Percentiles rank a stretch among this genome's conserved stretches.
Evolutionary conservation across 495 filamentous ascomycete species (phyloP).

Genomic region (Talaromyces wortmannii): DNA sequence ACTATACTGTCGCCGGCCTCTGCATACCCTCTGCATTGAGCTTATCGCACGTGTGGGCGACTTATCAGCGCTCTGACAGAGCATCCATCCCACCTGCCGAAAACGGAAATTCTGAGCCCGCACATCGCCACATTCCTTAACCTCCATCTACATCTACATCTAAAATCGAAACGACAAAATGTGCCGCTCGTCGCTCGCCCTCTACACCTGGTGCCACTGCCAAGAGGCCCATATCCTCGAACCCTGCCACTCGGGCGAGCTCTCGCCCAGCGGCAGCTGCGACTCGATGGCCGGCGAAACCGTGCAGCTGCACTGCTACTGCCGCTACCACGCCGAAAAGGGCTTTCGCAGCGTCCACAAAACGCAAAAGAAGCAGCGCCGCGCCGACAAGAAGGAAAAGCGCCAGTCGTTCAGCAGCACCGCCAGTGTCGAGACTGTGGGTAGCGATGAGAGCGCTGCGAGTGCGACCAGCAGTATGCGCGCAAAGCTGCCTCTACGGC

Average conservation of each 20-base stretch:
- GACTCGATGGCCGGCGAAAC: conserved; percentile 29
- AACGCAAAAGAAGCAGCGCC: conserved; percentile 14
- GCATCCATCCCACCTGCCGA: no score
- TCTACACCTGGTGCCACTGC: conserved; percentile 40
- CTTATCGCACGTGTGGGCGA: no score
- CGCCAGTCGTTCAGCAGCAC: conserved; percentile 15
- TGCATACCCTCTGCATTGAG: no score
- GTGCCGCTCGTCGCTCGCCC: conserved; percentile 36
- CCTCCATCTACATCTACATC: neutral
- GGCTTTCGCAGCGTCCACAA: conserved; percentile 28
- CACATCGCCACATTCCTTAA: neutral
- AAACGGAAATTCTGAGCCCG: no score
- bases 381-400: conserved; percentile 9
- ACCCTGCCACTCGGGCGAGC: conserved; percentile 25
- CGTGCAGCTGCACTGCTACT: conserved; percentile 40
- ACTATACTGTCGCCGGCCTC: no score
- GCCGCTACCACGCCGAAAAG: conserved; percentile 32
- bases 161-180: conserved; percentile 13
- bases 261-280: conserved; percentile 23
- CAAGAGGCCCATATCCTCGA: conserved; percentile 37
- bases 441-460: conserved; percentile 27
- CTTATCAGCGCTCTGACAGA: no score
- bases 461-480: conserved; percentile 17
- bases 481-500: conserved; percentile 14
- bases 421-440: conserved; percentile 23